Percentiles rank a stretch among this genome's conserved stretches.
These are phyloP conservation scores for Solanum phureja DNA, from an alignment of 257 asterid genomes.

Conservation along the genomic window DNA sequence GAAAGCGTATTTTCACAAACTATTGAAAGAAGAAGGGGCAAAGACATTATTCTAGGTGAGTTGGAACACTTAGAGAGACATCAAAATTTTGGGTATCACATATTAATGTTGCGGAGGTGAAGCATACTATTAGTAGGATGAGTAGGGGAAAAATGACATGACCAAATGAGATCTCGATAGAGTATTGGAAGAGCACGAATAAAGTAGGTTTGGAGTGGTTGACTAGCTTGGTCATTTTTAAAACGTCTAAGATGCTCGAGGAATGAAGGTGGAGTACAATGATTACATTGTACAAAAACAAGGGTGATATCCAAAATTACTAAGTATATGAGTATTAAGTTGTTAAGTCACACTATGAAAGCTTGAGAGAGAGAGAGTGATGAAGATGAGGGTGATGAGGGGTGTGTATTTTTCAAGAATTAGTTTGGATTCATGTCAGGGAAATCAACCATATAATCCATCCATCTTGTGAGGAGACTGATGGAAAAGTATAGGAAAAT, in stretches of 20 bases:
- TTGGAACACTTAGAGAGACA: not conserved
- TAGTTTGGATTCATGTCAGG: not conserved
- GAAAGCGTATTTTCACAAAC: not conserved
- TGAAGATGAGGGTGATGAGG: not conserved
- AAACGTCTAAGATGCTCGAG: not conserved
- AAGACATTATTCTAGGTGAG: not conserved
- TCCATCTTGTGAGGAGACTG: not conserved
- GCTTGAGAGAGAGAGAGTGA: not conserved
- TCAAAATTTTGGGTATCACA: not conserved
- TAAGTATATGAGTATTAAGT: not conserved
- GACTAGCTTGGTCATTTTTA: not conserved
- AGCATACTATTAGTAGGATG: not conserved
- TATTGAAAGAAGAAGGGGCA: not conserved
- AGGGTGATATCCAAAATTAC: not conserved
- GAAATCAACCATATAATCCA: not conserved
- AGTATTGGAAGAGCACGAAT: too few species aligned
- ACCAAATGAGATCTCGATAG: not conserved
- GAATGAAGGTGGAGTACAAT: not conserved
- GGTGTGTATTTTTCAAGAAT: not conserved
- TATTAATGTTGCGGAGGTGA: not conserved
- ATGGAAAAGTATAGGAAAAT: not conserved
- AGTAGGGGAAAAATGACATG: not conserved
- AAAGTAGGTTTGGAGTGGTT: not conserved
- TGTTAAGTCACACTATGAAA: not conserved
- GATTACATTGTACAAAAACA: not conserved